These are phyloP conservation scores for Vigna radiata DNA, from an alignment of 306 rosid species.

Conservation along the genomic window DNA sequence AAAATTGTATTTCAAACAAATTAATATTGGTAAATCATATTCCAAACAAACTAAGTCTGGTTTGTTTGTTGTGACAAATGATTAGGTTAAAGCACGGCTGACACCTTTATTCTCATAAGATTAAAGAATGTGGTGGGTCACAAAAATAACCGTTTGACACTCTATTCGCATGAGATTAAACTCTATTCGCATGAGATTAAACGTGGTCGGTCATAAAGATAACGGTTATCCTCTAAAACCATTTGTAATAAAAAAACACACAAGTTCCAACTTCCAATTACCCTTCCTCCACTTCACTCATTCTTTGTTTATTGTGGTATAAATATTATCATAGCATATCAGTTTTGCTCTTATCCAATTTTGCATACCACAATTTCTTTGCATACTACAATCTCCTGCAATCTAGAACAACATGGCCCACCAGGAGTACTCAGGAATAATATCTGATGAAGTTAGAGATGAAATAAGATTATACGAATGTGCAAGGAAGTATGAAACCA, in stretches of 20 bases:
- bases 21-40: no score
- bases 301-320: not conserved
- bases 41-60: no score
- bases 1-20: no score
- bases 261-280: constrained; percentile 22
- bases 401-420: constrained; percentile 38
- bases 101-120: no score
- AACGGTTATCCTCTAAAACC: not conserved
- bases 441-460: constrained; percentile 35
- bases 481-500: constrained; percentile 45
- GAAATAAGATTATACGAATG: constrained; percentile 42
- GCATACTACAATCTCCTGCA: not conserved
- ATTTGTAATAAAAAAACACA: constrained; percentile 5
- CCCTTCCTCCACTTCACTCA: not conserved
- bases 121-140: not conserved
- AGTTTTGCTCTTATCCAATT: not conserved
- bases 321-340: not conserved
- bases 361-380: not conserved
- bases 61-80: no score
- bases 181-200: no score
- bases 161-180: no score
- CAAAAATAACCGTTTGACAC: not conserved
- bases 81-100: no score
- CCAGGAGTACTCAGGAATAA: not conserved
- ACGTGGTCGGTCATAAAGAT: not conserved